Evolutionary conservation across 257 asterid species (phyloP).

Genomic region (Echium plantagineum): DNA sequence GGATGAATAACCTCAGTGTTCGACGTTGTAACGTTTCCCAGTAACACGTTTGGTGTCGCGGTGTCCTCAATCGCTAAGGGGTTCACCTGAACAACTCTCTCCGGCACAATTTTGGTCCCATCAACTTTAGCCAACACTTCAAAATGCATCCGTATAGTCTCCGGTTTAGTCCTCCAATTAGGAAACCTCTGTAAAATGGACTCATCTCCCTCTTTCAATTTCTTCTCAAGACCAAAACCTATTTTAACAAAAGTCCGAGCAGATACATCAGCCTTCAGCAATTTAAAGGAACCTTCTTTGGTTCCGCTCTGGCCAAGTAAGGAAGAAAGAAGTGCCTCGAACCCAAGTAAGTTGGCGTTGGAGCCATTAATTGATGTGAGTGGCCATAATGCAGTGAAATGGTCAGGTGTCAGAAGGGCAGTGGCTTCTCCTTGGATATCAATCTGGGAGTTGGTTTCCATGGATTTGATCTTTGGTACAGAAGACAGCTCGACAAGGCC

Average conservation of each 20-base stretch:
- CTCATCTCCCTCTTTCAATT: slow-evolving; percentile 40
- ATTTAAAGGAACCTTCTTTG: slow-evolving; percentile 65
- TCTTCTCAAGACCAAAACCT: slow-evolving; percentile 77
- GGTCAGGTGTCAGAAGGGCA: slow-evolving; percentile 39
- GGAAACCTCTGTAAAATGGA: slow-evolving; percentile 39
- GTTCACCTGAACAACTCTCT: slow-evolving; percentile 66
- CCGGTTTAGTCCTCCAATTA: slow-evolving; percentile 73
- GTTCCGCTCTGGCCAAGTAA: slow-evolving; percentile 61
- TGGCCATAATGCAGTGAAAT: slow-evolving; percentile 72
- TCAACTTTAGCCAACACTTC: slow-evolving; percentile 90
- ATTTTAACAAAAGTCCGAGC: slow-evolving; percentile 83
- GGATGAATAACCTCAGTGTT: slow-evolving; percentile 41
- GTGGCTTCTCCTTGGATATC: slow-evolving; percentile 68
- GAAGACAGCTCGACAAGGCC: slow-evolving; percentile 91
- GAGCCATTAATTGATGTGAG: slow-evolving; percentile 59
- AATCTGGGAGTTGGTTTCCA: slow-evolving; percentile 28
- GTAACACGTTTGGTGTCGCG: slow-evolving; percentile 31
- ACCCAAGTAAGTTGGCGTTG: slow-evolving; percentile 57
- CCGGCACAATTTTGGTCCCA: slow-evolving; percentile 73
- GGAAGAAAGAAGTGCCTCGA: slow-evolving; percentile 64
- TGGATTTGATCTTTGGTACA: slow-evolving; percentile 41
- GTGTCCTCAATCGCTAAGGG: slow-evolving; percentile 58
- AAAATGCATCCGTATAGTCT: slow-evolving; percentile 63
- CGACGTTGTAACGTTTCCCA: slow-evolving; percentile 53
- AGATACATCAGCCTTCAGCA: slow-evolving; percentile 75